Conservation (phyloP, 225 moss, liverwort and hornwort species). For the Ulota crispa region DNA sequence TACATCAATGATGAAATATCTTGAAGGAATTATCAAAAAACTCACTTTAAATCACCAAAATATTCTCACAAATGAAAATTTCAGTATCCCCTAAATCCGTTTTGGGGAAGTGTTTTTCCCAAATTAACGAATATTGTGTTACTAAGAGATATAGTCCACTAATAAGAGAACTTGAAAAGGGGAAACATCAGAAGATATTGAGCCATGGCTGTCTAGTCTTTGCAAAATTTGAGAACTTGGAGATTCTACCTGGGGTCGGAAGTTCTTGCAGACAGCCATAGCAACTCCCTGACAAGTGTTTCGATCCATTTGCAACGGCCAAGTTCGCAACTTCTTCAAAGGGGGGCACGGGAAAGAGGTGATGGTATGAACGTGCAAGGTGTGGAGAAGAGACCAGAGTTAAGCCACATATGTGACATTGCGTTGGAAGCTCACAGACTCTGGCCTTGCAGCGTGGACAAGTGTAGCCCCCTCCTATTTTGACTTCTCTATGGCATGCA, state of each 20-base stretch:
- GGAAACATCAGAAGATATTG: not conserved
- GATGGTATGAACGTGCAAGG: slow-evolving; percentile 95
- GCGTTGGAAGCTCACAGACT: slow-evolving; percentile 95
- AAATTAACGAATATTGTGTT: too few relatives aligned
- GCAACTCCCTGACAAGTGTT: slow-evolving; percentile 47
- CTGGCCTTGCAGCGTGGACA: slow-evolving; percentile 96
- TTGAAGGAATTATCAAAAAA: too few relatives aligned
- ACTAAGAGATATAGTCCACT: not conserved
- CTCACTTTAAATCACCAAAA: too few relatives aligned
- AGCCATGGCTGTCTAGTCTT: not conserved
- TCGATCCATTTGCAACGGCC: slow-evolving; percentile 49
- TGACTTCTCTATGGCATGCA: slow-evolving; percentile 95
- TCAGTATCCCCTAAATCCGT: too few relatives aligned
- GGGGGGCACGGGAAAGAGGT: slow-evolving; percentile 89
- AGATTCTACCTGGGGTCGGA: slow-evolving; percentile 69
- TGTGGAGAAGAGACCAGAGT: slow-evolving; percentile 96
- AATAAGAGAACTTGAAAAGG: slow-evolving; percentile 1
- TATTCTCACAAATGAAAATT: too few relatives aligned
- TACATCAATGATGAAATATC: too few relatives aligned
- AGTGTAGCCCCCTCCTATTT: slow-evolving; percentile 93
- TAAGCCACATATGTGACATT: slow-evolving; percentile 92
- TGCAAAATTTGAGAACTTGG: not conserved
- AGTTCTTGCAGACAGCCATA: slow-evolving; percentile 94
- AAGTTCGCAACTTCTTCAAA: slow-evolving; percentile 76
- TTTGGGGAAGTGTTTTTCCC: too few relatives aligned